Evolutionary conservation across 257 asterid genomes (phyloP).

Genomic region (Primulina tabacum): DNA sequence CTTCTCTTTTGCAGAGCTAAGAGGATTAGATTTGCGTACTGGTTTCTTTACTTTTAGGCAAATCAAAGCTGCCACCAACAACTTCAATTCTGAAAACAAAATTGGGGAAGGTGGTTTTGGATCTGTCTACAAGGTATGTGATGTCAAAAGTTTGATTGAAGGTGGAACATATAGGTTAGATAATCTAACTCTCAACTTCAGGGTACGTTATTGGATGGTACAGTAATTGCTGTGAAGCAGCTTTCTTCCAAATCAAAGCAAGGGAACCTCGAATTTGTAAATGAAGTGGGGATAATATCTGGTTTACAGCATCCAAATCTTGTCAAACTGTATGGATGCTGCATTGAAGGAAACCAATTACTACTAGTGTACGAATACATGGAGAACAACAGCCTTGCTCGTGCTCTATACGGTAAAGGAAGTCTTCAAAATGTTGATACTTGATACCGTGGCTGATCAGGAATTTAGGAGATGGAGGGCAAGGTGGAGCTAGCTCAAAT

Average conservation of each 20-base stretch:
- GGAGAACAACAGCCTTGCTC: slow-evolving; percentile 65
- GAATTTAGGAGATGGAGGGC: neutral
- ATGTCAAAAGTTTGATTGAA: slow-evolving; percentile 1
- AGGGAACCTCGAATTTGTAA: slow-evolving; percentile 66
- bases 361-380: slow-evolving; percentile 62
- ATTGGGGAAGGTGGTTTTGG: slow-evolving; percentile 82
- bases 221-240: slow-evolving; percentile 57
- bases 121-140: slow-evolving; percentile 52
- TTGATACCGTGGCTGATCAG: neutral
- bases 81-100: slow-evolving; percentile 48
- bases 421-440: neutral
- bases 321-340: slow-evolving; percentile 62
- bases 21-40: slow-evolving; percentile 50
- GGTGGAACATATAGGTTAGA: neutral
- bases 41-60: slow-evolving; percentile 56
- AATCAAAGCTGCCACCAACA: slow-evolving; percentile 57
- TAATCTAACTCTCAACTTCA: slow-evolving; percentile 20
- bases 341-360: slow-evolving; percentile 60
- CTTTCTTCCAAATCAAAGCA: slow-evolving; percentile 62
- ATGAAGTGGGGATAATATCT: slow-evolving; percentile 61
- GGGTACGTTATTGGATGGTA: slow-evolving; percentile 60
- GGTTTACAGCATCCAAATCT: slow-evolving; percentile 66
- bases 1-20: slow-evolving; percentile 38
- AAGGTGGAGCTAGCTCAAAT: neutral
- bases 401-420: slow-evolving; percentile 47